A percentile compares a stretch with the other conserved stretches of the same genome.
Evolutionary conservation across 768 basidiomycete species (phyloP).

Genomic region (Boletus coccyginus): DNA sequence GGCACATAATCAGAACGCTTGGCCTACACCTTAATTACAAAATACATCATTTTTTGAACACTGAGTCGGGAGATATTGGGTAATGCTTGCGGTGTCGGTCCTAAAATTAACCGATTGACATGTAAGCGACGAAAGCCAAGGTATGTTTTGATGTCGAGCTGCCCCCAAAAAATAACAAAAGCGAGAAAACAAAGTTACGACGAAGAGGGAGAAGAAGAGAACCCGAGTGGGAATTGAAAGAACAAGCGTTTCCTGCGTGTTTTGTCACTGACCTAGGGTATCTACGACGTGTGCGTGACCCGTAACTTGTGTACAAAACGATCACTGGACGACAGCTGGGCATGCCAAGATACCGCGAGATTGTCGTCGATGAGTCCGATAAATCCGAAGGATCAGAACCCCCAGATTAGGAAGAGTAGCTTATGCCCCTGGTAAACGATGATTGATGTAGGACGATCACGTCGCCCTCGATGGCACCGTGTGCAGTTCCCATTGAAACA

Average conservation of each 20-base stretch:
- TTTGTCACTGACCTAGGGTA: constrained; percentile 5
- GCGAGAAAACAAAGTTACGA: neutral
- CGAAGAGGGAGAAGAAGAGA: neutral
- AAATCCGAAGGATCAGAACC: neutral
- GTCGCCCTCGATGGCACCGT: neutral
- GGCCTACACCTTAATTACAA: no score
- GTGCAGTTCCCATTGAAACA: neutral
- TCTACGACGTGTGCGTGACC: neutral
- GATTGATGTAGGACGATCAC: constrained; percentile 4
- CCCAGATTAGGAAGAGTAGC: constrained; percentile 18
- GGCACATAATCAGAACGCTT: no score
- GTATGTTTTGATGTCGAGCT: neutral
- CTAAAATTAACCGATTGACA: neutral
- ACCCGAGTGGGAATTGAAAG: neutral
- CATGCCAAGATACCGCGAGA: neutral
- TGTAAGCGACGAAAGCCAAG: neutral
- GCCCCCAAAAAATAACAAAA: neutral
- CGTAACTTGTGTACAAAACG: neutral
- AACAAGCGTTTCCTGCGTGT: neutral
- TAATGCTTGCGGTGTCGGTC: neutral
- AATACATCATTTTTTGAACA: no score
- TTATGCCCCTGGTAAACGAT: constrained; percentile 24
- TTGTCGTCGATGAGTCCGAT: neutral
- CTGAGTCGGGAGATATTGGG: no score
- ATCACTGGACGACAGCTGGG: neutral